Percentiles rank a stretch among this genome's conserved stretches.
Conservation (phyloP, 2,329 filamentous ascomycete species). For the Neonectria punicea region DNA sequence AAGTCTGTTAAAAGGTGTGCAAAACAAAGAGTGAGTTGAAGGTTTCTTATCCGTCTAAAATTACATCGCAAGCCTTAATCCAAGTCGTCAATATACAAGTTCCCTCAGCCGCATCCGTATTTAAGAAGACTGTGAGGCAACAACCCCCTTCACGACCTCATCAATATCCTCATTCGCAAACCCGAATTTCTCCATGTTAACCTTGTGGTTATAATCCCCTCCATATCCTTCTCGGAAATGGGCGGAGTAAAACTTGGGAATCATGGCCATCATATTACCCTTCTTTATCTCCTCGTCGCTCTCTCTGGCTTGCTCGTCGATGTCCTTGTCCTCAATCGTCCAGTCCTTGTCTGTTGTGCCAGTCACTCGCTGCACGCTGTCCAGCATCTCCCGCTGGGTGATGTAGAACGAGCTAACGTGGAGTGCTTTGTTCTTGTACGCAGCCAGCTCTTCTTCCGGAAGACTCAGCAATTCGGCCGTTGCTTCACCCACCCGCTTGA, state of each 20-base stretch:
- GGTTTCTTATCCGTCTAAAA: background rate
- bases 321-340: conserved; percentile 23
- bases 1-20: background rate
- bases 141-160: conserved; percentile 34
- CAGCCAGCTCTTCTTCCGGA: conserved; percentile 44
- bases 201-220: conserved; percentile 47
- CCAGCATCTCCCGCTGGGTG: conserved; percentile 71
- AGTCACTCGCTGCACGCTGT: conserved; percentile 66
- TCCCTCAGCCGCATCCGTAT: background rate
- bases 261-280: conserved; percentile 35
- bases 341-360: conserved; percentile 64
- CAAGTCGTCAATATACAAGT: background rate
- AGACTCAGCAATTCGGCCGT: conserved; percentile 49
- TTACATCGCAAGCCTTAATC: background rate
- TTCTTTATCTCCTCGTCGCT: conserved; percentile 28
- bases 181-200: conserved; percentile 41
- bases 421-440: conserved; percentile 48
- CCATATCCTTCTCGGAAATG: conserved; percentile 46
- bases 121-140: background rate
- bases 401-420: conserved; percentile 65
- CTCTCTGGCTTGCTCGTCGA: conserved; percentile 21
- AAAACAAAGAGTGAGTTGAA: background rate
- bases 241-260: conserved; percentile 41
- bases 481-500: conserved; percentile 48
- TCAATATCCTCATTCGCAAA: conserved; percentile 45